These are phyloP conservation scores for Fusarium sp. DNA, from an alignment of 2,329 filamentous ascomycete species.

Conservation along the genomic window DNA sequence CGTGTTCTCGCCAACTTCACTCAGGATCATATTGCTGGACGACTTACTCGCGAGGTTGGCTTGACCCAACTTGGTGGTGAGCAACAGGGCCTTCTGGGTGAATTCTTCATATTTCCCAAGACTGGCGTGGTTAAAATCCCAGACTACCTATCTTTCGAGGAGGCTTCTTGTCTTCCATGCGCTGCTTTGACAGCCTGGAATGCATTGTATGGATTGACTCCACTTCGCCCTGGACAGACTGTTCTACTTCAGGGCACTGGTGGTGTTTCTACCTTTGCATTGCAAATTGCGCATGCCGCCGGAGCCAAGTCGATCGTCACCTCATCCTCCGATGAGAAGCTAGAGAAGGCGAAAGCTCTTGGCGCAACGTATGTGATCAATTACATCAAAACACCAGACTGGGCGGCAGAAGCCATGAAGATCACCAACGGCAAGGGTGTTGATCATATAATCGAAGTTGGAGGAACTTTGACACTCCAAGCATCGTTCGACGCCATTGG, in stretches of 20 bases:
- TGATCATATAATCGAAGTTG: not conserved
- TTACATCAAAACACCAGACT: not conserved
- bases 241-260: not conserved
- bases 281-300: not conserved
- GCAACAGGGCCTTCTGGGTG: not conserved
- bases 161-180: not conserved
- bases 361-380: not conserved
- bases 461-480: not conserved
- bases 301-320: not conserved
- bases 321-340: not conserved
- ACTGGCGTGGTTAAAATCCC: not conserved
- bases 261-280: not conserved
- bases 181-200: not conserved
- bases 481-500: constrained; percentile 1
- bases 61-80: not conserved
- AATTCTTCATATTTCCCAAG: not conserved
- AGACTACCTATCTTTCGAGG: not conserved
- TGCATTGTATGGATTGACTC: not conserved
- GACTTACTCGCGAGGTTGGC: not conserved
- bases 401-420: constrained; percentile 1
- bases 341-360: not conserved
- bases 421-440: not conserved
- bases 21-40: not conserved
- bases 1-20: not conserved
- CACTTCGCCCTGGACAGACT: not conserved